Evolutionary conservation across 495 filamentous ascomycete genomes (phyloP).

Genomic region (Trichoderma reesei): DNA sequence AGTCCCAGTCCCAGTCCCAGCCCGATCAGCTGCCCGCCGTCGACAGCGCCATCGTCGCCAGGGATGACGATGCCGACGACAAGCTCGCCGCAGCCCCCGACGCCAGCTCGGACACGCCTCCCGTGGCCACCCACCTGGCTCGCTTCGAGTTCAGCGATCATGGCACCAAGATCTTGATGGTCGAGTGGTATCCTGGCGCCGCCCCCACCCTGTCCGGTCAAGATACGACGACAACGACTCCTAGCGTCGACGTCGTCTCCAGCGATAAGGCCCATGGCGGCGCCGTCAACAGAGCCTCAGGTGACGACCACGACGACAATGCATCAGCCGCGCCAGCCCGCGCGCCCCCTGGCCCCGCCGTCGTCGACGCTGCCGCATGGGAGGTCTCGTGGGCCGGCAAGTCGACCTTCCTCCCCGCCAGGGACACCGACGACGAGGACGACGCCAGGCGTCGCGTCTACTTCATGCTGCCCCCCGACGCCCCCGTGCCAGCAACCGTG

Average conservation of each 20-base stretch:
- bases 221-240: neutral
- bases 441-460: constrained; percentile 50
- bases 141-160: constrained; percentile 75
- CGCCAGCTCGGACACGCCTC: constrained; percentile 12
- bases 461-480: constrained; percentile 60
- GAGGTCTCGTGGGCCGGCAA: constrained; percentile 71
- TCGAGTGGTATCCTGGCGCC: constrained; percentile 65
- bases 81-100: constrained; percentile 7
- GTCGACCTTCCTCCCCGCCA: constrained; percentile 51
- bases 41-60: neutral
- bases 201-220: constrained; percentile 11
- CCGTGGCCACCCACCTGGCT: constrained; percentile 43
- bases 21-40: too few relatives aligned
- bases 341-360: neutral
- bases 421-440: constrained; percentile 38
- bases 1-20: too few relatives aligned
- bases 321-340: neutral
- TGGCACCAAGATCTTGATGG: constrained; percentile 76
- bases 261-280: neutral
- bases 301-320: neutral
- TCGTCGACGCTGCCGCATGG: constrained; percentile 41
- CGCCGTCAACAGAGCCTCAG: constrained; percentile 19
- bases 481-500: constrained; percentile 55
- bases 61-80: neutral
- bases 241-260: neutral